Evolutionary conservation across 805 yeast species (phyloP), one percentile per base, ranked within the genome.

Genomic region (Metschnikowia kunwiensis): DNA sequence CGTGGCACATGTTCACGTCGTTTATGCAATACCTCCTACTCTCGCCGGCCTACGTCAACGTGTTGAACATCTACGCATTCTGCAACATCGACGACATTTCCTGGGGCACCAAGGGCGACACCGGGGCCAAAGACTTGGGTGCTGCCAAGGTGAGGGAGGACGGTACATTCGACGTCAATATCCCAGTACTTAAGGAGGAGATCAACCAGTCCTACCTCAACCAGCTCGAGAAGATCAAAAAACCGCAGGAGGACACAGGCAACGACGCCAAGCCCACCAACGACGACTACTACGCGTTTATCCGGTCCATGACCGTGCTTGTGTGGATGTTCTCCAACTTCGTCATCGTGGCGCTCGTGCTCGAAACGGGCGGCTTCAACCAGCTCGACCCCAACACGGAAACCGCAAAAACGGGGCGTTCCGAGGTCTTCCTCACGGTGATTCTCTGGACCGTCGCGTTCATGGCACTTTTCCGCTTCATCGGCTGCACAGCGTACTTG

Each of bases 101-200:
- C 2, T 79, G 85, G 85, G 85, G 85, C 40, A 79, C 85, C n/a
- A 79, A 80, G 55, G 85, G 85, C 26, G 75, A 78, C 27, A 67
- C 70, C n/a, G 74, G 82, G 3, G 77, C 78, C 5, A 69, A 61
- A 23, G 76, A 73, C 25, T 66, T 78, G 53, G 82, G 83, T 34
- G 70, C 61, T 1, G 78, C 75, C 9, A 74, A 70, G 47, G 70
- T 68, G 24, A 63, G 68, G 35, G 76, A 72, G 36, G 78, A 74
- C 46, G 81, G 80, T 49, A 69, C 73, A 23, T 70, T 73, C 33
- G 80, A 76, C 30, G 74, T 79, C 32, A 77, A 74, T 56, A 49
- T 78, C 55, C 65, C 72, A 39, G 54, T 75, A 54, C 37, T 70
- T 53, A 56, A 70, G 47, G 64, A 67, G 47, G 79, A 75, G 43